Conservation (phyloP, 176 grass and related monocot genomes). For the Musa troglodytarum region DNA sequence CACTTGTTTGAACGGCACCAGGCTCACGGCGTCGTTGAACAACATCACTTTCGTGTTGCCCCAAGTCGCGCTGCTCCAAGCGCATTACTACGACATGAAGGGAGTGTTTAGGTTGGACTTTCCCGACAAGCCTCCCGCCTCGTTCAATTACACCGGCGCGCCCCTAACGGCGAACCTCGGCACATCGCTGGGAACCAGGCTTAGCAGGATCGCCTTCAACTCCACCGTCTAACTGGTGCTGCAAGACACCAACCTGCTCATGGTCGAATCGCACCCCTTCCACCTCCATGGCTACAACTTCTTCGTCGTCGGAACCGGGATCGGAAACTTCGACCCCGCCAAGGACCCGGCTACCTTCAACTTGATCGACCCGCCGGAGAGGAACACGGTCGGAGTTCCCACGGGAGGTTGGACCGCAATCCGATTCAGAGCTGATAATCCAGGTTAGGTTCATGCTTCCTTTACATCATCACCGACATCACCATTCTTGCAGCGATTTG, state of each 20-base stretch:
- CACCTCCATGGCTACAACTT: constrained; percentile 64
- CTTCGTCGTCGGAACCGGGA: constrained; percentile 46
- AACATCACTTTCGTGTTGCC: constrained; percentile 68
- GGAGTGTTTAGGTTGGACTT: constrained; percentile 51
- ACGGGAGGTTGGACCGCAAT: constrained; percentile 51
- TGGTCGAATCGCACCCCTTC: constrained; percentile 57
- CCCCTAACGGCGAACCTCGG: constrained; percentile 47
- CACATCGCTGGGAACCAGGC: constrained; percentile 35
- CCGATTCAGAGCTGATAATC: constrained; percentile 46
- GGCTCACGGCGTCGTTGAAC: constrained; percentile 50
- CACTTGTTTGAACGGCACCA: constrained; percentile 30
- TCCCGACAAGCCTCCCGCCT: constrained; percentile 31
- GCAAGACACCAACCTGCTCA: constrained; percentile 54
- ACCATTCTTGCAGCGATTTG: too few species aligned
- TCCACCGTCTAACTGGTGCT: constrained; percentile 47
- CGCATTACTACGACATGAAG: constrained; percentile 31
- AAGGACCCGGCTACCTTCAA: constrained; percentile 38
- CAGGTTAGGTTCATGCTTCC: constrained; percentile 5
- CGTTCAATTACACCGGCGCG: constrained; percentile 46
- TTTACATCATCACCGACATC: too few species aligned
- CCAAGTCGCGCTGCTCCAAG: constrained; percentile 33
- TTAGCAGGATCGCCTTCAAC: constrained; percentile 55
- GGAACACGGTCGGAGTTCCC: constrained; percentile 53
- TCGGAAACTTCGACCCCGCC: constrained; percentile 49
- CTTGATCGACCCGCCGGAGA: constrained; percentile 51